Base-by-base conservation (phyloP, 192 early-diverging fungal species). In the Backusella parvicylindrica region DNA sequence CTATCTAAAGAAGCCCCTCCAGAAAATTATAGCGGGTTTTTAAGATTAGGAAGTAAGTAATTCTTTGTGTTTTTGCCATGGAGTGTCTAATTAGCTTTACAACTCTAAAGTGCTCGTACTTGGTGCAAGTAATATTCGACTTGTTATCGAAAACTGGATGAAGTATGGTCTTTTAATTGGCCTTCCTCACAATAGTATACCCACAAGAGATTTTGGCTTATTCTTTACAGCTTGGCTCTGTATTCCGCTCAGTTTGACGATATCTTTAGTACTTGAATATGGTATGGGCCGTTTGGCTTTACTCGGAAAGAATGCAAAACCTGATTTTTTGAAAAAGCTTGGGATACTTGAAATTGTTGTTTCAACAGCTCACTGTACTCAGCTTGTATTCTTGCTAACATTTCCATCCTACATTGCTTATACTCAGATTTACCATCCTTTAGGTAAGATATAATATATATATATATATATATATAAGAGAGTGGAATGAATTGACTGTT, bases 111-210 rank as follows among this genome's bases (percentile, higher is more conserved):
- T 95, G 87, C 86, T 96, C 47, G 77, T 95, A 13, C 89, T 96
- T 28, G 91, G 87, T 63, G 95, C 92, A 30, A 91, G 91, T 78
- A 93, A 93, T 69, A 81, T 96, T 49, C 92, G 95, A 6, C 85
- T 96, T 64, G 90, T 94, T 47, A 91, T 95, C 50, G 95, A 97
- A 76, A 97, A 97, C 79, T 94, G 91, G 76, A 79, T 91, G 76
- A 95, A 97, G 77, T 96, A 97, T 70, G 95, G 95, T 38, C 87
- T 96, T 35, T 81, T 96, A 28, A 86, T 96, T 71, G 85, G 85
- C 49, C 79, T 92, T 23, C 94, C 93, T 23, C 88, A 89, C 73
- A 38, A 70, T 47, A 81, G 84, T 9, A 77, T 90, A 15, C 79
- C 85, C n/a, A 50, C 60, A 49, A 77, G 80, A 71, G 93, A 94